Evolutionary conservation across 129 eudicot species (phyloP).

Genomic region (Ambrosia trifida): DNA sequence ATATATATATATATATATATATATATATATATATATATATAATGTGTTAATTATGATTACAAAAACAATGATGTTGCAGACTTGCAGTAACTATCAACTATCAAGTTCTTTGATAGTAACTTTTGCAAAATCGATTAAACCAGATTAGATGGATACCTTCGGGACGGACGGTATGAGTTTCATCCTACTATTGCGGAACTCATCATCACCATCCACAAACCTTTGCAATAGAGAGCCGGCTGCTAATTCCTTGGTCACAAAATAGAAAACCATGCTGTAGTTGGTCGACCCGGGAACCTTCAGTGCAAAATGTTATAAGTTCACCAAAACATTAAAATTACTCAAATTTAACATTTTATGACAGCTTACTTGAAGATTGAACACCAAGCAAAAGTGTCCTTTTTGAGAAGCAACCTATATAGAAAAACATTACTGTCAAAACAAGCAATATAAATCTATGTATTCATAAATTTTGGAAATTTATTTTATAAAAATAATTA

Average conservation of each 20-base stretch:
- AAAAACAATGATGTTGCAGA: not conserved
- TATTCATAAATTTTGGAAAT: not conserved
- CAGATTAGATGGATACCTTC: conserved; percentile 51
- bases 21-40: not conserved
- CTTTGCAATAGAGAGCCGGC: conserved; percentile 90
- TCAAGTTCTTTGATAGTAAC: not conserved
- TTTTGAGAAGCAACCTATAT: conserved; percentile 82
- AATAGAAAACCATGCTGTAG: conserved; percentile 97
- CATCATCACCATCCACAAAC: conserved; percentile 98
- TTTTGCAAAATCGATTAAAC: conserved; percentile 1
- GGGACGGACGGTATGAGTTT: conserved; percentile 98
- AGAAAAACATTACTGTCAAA: conserved; percentile 8
- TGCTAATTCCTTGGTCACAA: conserved; percentile 60
- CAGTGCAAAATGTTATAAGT: conserved; percentile 27
- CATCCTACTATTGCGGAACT: conserved; percentile 92
- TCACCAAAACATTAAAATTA: conserved; percentile 1
- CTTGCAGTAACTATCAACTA: not conserved
- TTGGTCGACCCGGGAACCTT: conserved; percentile 97
- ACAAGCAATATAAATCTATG: not conserved
- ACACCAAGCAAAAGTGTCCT: conserved; percentile 74
- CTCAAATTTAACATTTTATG: conserved; percentile 4
- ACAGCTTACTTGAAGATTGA: conserved; percentile 91
- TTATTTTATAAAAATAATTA: no score
- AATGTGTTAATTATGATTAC: not conserved
- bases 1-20: no score